Evolutionary conservation across 1,139 yeast species (phyloP).

Genomic region (Candida sanyaensis): DNA sequence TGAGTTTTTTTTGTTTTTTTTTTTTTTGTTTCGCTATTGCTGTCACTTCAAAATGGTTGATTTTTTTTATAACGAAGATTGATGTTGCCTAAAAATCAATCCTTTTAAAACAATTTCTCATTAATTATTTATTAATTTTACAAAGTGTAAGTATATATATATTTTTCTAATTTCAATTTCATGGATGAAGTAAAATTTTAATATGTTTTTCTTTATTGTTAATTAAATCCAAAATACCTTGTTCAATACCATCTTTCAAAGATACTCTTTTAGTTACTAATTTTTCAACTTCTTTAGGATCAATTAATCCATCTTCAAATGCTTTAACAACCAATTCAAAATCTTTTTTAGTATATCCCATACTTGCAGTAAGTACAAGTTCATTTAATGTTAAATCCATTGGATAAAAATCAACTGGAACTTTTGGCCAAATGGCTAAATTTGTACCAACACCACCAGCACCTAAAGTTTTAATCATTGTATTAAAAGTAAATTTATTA

Average conservation of each 20-base stretch:
- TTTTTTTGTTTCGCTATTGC: background rate
- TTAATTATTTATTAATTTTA: too few relatives aligned
- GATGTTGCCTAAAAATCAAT: too few relatives aligned
- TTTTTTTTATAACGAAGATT: too few relatives aligned
- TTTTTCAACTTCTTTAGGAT: conserved; percentile 1
- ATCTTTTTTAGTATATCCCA: conserved; percentile 40
- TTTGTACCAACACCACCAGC: conserved; percentile 66
- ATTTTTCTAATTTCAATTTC: conserved; percentile 11
- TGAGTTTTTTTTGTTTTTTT: background rate
- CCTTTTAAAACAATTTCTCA: too few relatives aligned
- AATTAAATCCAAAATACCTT: conserved; percentile 36
- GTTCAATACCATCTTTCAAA: conserved; percentile 35
- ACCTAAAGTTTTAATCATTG: conserved; percentile 52
- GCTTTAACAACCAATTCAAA: conserved; percentile 36
- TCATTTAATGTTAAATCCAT: conserved; percentile 43
- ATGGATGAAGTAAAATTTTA: conserved; percentile 16
- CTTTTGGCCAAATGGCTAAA: conserved; percentile 57
- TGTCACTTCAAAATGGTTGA: background rate
- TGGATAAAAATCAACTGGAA: conserved; percentile 34
- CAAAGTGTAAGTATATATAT: background rate
- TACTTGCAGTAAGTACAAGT: conserved; percentile 40
- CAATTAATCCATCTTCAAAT: conserved; percentile 18
- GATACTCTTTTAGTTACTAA: conserved; percentile 34
- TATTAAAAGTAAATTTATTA: conserved; percentile 51
- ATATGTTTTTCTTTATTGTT: conserved; percentile 38